Conservation (phyloP, 2,329 filamentous ascomycete genomes). For the Cyphellophora europaea region DNA sequence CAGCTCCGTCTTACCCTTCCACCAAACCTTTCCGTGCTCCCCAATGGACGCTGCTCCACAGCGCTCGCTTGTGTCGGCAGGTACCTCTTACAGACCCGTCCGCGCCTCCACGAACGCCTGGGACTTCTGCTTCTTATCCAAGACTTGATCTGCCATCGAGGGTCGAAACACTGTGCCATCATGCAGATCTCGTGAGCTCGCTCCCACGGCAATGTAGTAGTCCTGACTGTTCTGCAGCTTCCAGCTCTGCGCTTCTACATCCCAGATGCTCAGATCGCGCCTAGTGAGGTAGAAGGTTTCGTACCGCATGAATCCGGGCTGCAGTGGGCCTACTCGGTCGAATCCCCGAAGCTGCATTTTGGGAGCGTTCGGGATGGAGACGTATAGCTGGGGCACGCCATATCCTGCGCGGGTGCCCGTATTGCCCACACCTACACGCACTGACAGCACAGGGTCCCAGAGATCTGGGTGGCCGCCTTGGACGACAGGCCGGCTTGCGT, state of each 20-base stretch:
- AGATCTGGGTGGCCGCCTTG: slow-evolving; percentile 58
- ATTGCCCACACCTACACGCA: slow-evolving; percentile 6
- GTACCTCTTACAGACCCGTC: too few species aligned
- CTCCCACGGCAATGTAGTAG: slow-evolving; percentile 10
- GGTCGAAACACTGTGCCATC: too few species aligned
- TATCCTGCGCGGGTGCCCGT: slow-evolving; percentile 4
- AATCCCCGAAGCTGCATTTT: slow-evolving; percentile 61
- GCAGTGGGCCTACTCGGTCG: slow-evolving; percentile 53
- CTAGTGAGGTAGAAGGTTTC: slow-evolving; percentile 54
- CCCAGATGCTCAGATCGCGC: slow-evolving; percentile 65
- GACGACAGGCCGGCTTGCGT: slow-evolving; percentile 51
- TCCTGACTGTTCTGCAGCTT: slow-evolving; percentile 2
- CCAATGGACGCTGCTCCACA: too few species aligned
- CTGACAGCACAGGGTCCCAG: slow-evolving; percentile 42
- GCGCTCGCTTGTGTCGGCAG: too few species aligned
- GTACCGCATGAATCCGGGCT: slow-evolving; percentile 41
- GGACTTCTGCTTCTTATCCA: too few species aligned
- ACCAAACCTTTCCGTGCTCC: too few species aligned
- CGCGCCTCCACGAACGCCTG: too few species aligned
- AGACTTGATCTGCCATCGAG: too few species aligned
- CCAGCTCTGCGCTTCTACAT: slow-evolving; percentile 58
- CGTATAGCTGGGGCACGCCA: slow-evolving; percentile 12
- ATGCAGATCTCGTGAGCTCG: slow-evolving; percentile 6
- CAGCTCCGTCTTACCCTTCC: too few species aligned
- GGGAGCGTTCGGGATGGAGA: slow-evolving; percentile 22